A percentile compares a stretch with the other conserved stretches of the same genome.
These are phyloP conservation scores for Xylaria sp. DNA, from an alignment of 2,329 filamentous ascomycete species.

Conservation along the genomic window DNA sequence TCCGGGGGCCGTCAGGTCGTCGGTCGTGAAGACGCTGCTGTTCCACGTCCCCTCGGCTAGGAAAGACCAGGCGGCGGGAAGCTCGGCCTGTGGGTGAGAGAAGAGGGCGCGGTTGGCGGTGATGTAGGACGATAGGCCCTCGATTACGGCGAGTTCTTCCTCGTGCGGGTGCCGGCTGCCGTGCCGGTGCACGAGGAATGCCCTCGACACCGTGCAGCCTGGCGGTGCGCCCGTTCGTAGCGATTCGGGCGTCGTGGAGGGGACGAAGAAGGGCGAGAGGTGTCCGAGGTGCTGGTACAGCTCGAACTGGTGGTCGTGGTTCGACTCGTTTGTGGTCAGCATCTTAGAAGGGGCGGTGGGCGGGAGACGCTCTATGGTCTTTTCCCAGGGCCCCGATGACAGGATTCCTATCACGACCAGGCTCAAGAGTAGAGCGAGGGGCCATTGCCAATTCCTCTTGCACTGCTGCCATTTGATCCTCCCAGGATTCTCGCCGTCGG, in stretches of 20 bases:
- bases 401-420: neutral
- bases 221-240: conserved; percentile 24
- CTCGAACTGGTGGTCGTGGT: conserved; percentile 10
- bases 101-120: conserved; percentile 24
- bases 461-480: neutral
- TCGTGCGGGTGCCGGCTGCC: conserved; percentile 27
- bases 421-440: neutral
- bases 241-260: conserved; percentile 23
- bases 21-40: conserved; percentile 20
- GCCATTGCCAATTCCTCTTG: conserved; percentile 2
- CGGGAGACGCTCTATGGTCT: neutral
- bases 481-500: neutral
- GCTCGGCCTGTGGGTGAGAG: conserved; percentile 13
- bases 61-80: conserved; percentile 22
- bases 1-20: conserved; percentile 24
- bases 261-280: conserved; percentile 28
- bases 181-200: conserved; percentile 29
- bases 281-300: conserved; percentile 27
- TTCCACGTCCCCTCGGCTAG: conserved; percentile 24
- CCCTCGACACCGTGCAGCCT: conserved; percentile 24
- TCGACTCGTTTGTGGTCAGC: neutral
- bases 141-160: conserved; percentile 23
- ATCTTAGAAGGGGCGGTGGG: neutral
- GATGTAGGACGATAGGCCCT: conserved; percentile 24
- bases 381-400: neutral